Conservation (phyloP, 371 early-diverging fungal species). For the Mucor circinelloides region DNA sequence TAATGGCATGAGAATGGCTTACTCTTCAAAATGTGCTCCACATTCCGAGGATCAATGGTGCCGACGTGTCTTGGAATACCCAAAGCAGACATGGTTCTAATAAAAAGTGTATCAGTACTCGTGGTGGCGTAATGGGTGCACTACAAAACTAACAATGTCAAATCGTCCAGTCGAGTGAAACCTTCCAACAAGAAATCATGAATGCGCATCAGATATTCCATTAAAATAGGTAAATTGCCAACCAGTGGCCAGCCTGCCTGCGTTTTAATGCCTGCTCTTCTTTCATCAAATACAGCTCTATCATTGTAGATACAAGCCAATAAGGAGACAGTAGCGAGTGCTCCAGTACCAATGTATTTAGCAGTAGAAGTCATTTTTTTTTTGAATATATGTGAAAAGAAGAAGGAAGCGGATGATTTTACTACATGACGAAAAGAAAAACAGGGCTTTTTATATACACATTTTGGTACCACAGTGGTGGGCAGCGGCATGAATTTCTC, state of each 20-base stretch:
- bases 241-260: slow-evolving; percentile 28
- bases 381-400: neutral
- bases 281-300: slow-evolving; percentile 22
- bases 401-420: neutral
- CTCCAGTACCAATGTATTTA: slow-evolving; percentile 15
- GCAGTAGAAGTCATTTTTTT: slow-evolving; percentile 8
- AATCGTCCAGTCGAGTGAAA: slow-evolving; percentile 15
- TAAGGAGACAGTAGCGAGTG: slow-evolving; percentile 15
- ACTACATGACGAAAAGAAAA: neutral
- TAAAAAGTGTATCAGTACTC: too few species aligned
- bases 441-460: slow-evolving; percentile 2
- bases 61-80: slow-evolving; percentile 18
- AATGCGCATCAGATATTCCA: slow-evolving; percentile 14
- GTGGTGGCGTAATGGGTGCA: too few species aligned
- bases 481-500: neutral
- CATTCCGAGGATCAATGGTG: slow-evolving; percentile 33
- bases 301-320: slow-evolving; percentile 29
- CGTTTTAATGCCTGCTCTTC: slow-evolving; percentile 14
- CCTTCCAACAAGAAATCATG: slow-evolving; percentile 28
- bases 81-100: slow-evolving; percentile 10
- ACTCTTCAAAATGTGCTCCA: slow-evolving; percentile 39
- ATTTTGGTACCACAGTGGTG: neutral
- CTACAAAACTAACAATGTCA: slow-evolving; percentile 16
- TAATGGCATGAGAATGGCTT: neutral
- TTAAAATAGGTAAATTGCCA: slow-evolving; percentile 23